Evolutionary conservation across 768 basidiomycete genomes (phyloP), one percentile per base, ranked within the genome.

Genomic region (Naganishia kalamii): DNA sequence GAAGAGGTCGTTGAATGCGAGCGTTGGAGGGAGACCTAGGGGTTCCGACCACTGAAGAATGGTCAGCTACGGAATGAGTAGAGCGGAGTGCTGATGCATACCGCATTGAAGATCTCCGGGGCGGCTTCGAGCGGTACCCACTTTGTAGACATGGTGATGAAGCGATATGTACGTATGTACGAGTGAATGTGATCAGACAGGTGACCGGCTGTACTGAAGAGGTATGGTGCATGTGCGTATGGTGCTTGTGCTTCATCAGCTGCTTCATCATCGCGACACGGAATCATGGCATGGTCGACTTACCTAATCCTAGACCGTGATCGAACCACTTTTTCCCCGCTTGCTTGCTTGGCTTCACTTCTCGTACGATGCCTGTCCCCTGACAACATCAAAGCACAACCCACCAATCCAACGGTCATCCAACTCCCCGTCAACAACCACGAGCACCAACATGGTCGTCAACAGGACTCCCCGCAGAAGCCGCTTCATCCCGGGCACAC

Each of bases 101-200:
- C 74, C 19, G 69, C 70, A 59, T 75, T 75, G 70, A 74, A 77
- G 4, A 74, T 72, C 71, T 76, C 75, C 25, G 76, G 76, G 25
- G 68, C 73, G 0, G 76, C 70, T 65, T 77, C 76, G 1, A 77
- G 66, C 0, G 76, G 76, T 41, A 77, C 74, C 75, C 76, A 77
- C 60, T 77, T 77, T 54, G 73, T 72, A 5, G 72, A 41, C 54
- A 57, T 57, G 33, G 30, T 47, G n/a, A 17, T 17, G 37, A 8
- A 8, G 8, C 8, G 37, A 8, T 40, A 8, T 40, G 37, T 17
- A 8, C 17, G 37, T 40, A 8, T 8, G 8, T 40, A 8, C 37
- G 37, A 40, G 37, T 40, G 37, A 17, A 17, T 40, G 37, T 40
- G 37, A 40, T 8, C 7, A 40, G 37, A 40, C 17, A 40, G 17